These are phyloP conservation scores for Trichoderma breve DNA, from an alignment of 2,329 filamentous ascomycete species.

Conservation along the genomic window DNA sequence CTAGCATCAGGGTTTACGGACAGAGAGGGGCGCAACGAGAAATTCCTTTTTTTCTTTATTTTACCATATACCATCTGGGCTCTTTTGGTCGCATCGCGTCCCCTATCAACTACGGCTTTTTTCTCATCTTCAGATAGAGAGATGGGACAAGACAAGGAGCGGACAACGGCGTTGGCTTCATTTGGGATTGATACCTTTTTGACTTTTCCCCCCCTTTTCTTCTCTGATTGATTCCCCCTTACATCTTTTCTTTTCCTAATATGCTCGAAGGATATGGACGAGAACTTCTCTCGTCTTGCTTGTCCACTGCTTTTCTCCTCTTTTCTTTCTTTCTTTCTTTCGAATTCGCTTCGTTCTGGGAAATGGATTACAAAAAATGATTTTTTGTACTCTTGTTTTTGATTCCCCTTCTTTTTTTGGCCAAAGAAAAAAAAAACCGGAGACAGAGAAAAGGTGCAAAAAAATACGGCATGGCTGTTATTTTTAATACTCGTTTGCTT, in stretches of 20 bases:
- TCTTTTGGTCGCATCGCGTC: constrained; percentile 5
- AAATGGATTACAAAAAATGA: neutral
- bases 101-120: neutral
- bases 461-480: neutral
- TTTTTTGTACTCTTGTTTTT: neutral
- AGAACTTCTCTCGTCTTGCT: neutral
- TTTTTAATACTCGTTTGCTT: neutral
- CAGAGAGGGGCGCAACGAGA: neutral
- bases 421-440: neutral
- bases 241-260: neutral
- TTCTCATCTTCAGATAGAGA: constrained; percentile 1
- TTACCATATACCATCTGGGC: neutral
- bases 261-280: neutral
- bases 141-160: constrained; percentile 3
- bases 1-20: constrained; percentile 3
- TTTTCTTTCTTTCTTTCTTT: neutral
- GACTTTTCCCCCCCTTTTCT: neutral
- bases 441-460: neutral
- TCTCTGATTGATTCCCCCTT: constrained; percentile 7
- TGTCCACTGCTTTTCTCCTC: neutral
- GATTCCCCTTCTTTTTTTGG: neutral
- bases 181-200: neutral
- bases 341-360: neutral
- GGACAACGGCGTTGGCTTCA: constrained; percentile 15
- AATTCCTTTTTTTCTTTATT: neutral